These are phyloP conservation scores for Globisporangium radiosum DNA, from an alignment of 352 stramenopile species.

Conservation along the genomic window DNA sequence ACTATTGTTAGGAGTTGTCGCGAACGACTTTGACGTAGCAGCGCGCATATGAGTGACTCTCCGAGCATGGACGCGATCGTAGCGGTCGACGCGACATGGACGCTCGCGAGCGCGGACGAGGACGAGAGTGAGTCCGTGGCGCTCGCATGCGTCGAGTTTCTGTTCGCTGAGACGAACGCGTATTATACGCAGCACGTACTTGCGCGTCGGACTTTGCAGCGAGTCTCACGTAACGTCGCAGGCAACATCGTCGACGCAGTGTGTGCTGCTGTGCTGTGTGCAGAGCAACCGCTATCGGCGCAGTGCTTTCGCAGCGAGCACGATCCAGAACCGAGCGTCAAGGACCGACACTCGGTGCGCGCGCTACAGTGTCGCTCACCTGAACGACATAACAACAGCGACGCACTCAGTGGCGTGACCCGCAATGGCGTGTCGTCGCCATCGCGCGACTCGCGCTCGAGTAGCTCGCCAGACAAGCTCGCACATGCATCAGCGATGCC, in stretches of 20 bases:
- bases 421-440: background rate
- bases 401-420: background rate
- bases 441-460: conserved; percentile 1
- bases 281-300: conserved; percentile 15
- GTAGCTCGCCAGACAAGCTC: conserved; percentile 7
- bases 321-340: conserved; percentile 17
- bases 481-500: background rate
- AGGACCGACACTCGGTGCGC: conserved; percentile 43
- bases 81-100: conserved; percentile 25
- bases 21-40: no score
- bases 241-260: conserved; percentile 37
- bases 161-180: conserved; percentile 53
- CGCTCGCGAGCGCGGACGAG: conserved; percentile 29
- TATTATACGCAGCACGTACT: conserved; percentile 36
- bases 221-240: conserved; percentile 17
- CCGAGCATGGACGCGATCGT: conserved; percentile 20
- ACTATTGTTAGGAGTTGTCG: no score
- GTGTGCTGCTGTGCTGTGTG: conserved; percentile 18
- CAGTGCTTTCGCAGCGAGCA: conserved; percentile 20
- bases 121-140: conserved; percentile 53
- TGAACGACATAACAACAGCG: conserved; percentile 14
- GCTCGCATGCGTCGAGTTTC: conserved; percentile 34
- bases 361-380: conserved; percentile 31
- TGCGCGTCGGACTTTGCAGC: conserved; percentile 13
- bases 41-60: no score